Evolutionary conservation across 345 rosid genomes (phyloP).

Genomic region (Ceriops zippeliana): DNA sequence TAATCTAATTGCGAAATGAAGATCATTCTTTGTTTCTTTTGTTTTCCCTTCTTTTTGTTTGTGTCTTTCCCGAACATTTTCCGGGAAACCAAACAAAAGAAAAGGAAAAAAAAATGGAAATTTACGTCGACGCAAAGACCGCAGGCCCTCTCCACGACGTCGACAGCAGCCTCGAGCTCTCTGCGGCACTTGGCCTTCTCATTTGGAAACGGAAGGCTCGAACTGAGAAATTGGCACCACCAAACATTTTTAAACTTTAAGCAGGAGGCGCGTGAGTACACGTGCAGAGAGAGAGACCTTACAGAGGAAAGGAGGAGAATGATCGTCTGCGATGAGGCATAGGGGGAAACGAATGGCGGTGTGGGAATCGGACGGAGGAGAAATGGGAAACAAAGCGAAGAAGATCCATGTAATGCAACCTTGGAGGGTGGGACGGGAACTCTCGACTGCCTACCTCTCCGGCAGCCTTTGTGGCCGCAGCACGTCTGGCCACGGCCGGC

Average conservation of each 20-base stretch:
- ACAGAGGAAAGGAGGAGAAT: conserved; percentile 19
- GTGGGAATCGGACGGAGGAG: conserved; percentile 38
- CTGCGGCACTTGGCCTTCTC: conserved; percentile 59
- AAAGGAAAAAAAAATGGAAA: not conserved
- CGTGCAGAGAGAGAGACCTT: conserved; percentile 35
- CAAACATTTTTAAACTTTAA: not conserved
- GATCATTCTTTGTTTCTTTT: not conserved
- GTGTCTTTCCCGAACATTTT: not conserved
- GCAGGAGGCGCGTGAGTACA: not conserved
- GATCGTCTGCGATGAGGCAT: conserved; percentile 24
- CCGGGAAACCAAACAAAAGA: conserved; percentile 9
- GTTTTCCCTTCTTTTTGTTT: too few species aligned
- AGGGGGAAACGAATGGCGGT: conserved; percentile 18
- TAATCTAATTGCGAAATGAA: not conserved
- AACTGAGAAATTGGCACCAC: conserved; percentile 27
- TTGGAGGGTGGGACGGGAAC: too few species aligned
- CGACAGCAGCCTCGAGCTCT: conserved; percentile 73
- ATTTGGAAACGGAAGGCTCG: conserved; percentile 57
- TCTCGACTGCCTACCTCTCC: too few species aligned
- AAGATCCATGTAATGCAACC: conserved; percentile 27
- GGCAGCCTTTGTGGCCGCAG: too few species aligned
- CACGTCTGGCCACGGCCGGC: too few species aligned
- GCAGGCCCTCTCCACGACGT: conserved; percentile 75
- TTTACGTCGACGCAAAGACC: conserved; percentile 69
- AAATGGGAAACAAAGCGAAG: conserved; percentile 34